These are phyloP conservation scores for Agaricus sinodeliciosus DNA, from an alignment of 768 basidiomycete genomes.

Conservation along the genomic window DNA sequence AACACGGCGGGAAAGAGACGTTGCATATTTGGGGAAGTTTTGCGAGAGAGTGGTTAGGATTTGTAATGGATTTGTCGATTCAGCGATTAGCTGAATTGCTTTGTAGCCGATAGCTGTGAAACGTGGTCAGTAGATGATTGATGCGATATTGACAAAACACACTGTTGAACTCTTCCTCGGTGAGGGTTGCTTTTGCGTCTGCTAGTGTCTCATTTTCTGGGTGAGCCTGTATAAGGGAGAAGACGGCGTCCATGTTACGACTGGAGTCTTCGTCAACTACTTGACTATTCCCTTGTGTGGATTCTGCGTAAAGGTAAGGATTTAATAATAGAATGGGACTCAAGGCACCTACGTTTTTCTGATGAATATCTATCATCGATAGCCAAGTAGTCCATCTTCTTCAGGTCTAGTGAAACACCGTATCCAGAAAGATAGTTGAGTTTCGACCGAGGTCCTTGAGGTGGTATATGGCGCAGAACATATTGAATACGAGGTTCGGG, in stretches of 20 bases:
- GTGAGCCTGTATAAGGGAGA: constrained; percentile 31
- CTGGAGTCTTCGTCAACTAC: constrained; percentile 21
- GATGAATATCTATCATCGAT: constrained; percentile 72
- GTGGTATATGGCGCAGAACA: constrained; percentile 65
- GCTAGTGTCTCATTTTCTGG: constrained; percentile 32
- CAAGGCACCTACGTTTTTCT: constrained; percentile 12
- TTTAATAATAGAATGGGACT: background rate
- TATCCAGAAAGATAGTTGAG: constrained; percentile 71
- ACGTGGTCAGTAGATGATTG: background rate
- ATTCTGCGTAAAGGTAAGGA: constrained; percentile 3
- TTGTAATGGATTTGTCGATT: constrained; percentile 46
- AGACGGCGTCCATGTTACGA: constrained; percentile 24
- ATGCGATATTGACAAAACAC: constrained; percentile 12
- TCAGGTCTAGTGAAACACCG: constrained; percentile 87
- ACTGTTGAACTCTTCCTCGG: constrained; percentile 52
- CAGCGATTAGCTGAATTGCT: constrained; percentile 67
- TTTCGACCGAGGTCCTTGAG: constrained; percentile 18
- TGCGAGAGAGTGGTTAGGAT: constrained; percentile 68
- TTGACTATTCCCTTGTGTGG: constrained; percentile 10
- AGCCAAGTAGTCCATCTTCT: constrained; percentile 95
- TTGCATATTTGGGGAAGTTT: constrained; percentile 85
- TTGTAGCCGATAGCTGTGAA: constrained; percentile 60
- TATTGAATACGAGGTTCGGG: constrained; percentile 55
- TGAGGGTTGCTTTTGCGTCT: constrained; percentile 35
- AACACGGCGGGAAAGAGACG: constrained; percentile 67